Conservation (phyloP, 1,284 basidiomycete genomes). For the Pyrrhoderma noxium region DNA sequence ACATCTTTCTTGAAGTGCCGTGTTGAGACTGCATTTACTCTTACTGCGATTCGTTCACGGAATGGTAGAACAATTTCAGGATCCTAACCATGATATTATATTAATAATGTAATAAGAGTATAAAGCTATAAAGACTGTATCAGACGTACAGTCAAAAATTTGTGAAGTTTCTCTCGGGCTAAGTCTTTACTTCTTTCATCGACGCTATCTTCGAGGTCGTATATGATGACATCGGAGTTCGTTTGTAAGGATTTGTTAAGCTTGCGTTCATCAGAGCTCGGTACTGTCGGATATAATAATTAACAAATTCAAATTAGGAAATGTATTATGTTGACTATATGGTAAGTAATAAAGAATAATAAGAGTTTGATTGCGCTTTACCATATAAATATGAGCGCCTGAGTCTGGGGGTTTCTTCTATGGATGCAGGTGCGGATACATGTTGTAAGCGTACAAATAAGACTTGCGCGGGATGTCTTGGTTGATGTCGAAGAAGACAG, state of each 20-base stretch:
- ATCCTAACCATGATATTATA: too few species aligned
- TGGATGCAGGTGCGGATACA: background rate
- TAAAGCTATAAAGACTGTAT: background rate
- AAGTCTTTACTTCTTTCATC: slow-evolving; percentile 54
- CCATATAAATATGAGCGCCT: too few species aligned
- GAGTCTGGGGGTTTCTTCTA: too few species aligned
- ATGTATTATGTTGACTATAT: background rate
- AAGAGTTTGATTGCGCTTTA: too few species aligned
- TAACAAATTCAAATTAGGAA: too few species aligned
- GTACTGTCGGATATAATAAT: slow-evolving; percentile 39
- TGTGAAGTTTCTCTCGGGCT: slow-evolving; percentile 51
- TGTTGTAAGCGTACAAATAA: too few species aligned
- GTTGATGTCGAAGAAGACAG: too few species aligned
- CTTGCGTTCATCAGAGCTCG: slow-evolving; percentile 73
- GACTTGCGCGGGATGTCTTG: too few species aligned
- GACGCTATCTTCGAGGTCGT: slow-evolving; percentile 82
- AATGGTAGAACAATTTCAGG: too few species aligned
- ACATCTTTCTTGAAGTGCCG: slow-evolving; percentile 70
- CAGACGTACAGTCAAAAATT: slow-evolving; percentile 48
- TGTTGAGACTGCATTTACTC: slow-evolving; percentile 71
- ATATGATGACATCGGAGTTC: slow-evolving; percentile 70
- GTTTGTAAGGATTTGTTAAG: slow-evolving; percentile 65
- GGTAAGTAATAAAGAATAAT: too few species aligned
- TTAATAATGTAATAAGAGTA: too few species aligned
- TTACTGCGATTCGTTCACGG: slow-evolving; percentile 55